phyloP scores from a whole-genome alignment of 768 basidiomycete genomes.

The Crucibulum laeve region DNA sequence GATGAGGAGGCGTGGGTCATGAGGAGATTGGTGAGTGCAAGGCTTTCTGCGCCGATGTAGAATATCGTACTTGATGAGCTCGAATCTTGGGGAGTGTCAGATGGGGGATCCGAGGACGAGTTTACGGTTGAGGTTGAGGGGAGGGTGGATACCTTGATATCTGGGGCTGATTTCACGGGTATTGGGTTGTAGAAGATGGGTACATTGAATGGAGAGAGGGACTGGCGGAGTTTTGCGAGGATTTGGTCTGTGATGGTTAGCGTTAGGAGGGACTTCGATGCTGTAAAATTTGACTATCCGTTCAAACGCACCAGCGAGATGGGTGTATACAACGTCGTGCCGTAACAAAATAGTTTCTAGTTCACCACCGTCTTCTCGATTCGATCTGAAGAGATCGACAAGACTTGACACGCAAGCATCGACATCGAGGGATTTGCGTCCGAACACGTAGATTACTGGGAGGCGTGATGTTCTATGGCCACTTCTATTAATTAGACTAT shows the following conservation, averaged over 20 bases:
- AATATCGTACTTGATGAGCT: too few species aligned
- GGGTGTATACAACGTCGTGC: constrained; percentile 76
- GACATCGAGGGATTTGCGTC: constrained; percentile 62
- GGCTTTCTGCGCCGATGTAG: constrained; percentile 75
- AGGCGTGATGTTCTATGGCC: constrained; percentile 71
- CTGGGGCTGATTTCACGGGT: constrained; percentile 13
- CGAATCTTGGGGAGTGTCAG: too few species aligned
- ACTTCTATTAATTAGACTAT: constrained; percentile 1
- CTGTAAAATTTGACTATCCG: background rate
- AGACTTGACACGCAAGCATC: constrained; percentile 43
- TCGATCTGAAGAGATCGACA: constrained; percentile 22
- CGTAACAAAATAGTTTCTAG: constrained; percentile 42
- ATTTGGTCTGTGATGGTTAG: constrained; percentile 26
- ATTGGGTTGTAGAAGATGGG: constrained; percentile 33
- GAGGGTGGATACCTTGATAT: constrained; percentile 1
- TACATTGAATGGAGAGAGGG: constrained; percentile 17
- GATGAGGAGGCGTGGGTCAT: constrained; percentile 66
- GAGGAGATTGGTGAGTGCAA: constrained; percentile 79
- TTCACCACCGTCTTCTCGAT: constrained; percentile 3
- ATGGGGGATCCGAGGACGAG: too few species aligned
- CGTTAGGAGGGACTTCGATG: background rate
- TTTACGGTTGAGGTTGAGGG: too few species aligned
- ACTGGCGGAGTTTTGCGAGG: constrained; percentile 18
- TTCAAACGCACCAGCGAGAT: constrained; percentile 59
- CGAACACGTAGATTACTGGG: constrained; percentile 90